Evolutionary conservation across 2,329 filamentous ascomycete genomes (phyloP).

Genomic region (Penicillium capsulatum): DNA sequence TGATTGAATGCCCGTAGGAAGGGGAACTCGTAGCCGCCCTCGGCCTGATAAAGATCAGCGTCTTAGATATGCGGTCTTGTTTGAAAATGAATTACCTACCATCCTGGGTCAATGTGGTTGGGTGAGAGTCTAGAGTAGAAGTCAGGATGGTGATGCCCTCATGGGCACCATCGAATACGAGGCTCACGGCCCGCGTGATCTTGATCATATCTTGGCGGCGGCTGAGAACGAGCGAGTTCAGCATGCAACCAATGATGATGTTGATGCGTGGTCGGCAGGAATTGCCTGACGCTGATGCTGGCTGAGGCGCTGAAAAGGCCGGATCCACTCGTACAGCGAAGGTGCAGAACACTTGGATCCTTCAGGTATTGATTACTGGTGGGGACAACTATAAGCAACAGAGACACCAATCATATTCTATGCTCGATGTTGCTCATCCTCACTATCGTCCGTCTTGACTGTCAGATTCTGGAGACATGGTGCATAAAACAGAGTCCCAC

Average conservation of each 20-base stretch:
- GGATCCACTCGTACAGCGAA: too few relatives aligned
- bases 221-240: too few relatives aligned
- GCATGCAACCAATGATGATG: constrained; percentile 10
- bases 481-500: constrained; percentile 48
- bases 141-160: background rate
- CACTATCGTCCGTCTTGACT: constrained; percentile 15
- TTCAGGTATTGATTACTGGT: too few relatives aligned
- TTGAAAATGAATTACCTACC: background rate
- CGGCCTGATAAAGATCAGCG: constrained; percentile 7
- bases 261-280: constrained; percentile 6
- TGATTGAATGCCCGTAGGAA: constrained; percentile 31
- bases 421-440: constrained; percentile 8
- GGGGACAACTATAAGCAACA: too few relatives aligned
- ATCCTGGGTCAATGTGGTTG: constrained; percentile 2
- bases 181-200: constrained; percentile 8
- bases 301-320: too few relatives aligned
- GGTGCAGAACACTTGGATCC: too few relatives aligned
- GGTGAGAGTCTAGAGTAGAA: background rate
- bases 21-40: constrained; percentile 26
- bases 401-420: constrained; percentile 5
- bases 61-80: too few relatives aligned
- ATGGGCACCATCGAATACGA: constrained; percentile 9
- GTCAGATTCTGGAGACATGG: constrained; percentile 45
- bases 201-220: too few relatives aligned
- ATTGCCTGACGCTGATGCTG: constrained; percentile 7